Evolutionary conservation across 345 rosid genomes (phyloP), one percentile per base, ranked within the genome.

Genomic region (Pistacia atlantica): DNA sequence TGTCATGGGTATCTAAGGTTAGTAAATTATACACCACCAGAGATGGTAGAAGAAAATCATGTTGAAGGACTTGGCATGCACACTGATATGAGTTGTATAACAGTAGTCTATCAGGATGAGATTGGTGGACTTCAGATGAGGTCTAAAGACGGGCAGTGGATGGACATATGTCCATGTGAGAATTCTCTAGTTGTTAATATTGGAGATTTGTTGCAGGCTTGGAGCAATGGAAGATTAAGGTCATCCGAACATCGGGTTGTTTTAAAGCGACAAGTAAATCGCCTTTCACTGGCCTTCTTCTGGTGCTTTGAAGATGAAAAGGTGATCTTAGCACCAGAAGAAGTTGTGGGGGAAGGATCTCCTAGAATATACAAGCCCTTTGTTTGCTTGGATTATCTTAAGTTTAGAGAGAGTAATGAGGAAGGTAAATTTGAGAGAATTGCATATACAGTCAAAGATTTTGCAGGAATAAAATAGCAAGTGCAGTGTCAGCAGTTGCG

Each of bases 81-180:
- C 78, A 90, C 93, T 1, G 97, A 93, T 51, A 91, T 91, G 98
- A 91, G 97, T 76, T 93, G 97, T 78, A 83, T 90, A 82, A 90
- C 97, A 17, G 84, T 90, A 10, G 86, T 92, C 38, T 87, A 87
- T 80, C 98, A 90, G 78, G 94, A 89, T 66, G 88, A 83, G 72
- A 84, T 75, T 11, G 95, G 95, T 7, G 98, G 98, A 6, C 89
- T 93, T 8, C 97, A 93, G 74, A 83, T 93, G 92, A 90, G 90
- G 76, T 91, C 91, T 0, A 87, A 79, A 75, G 87, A 84, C 9
- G 93, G 92, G 5, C 76, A 79, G 42, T 84, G 90, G 90, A 75
- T 88, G 74, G 87, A 90, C 67, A 80, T 92, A 64, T 48, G 18
- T 12, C 94, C 91, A 0, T 80, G 83, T 12, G 80, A 87, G 77